Base-by-base conservation (phyloP, 2,329 filamentous ascomycete genomes). In the Rachicladosporium sp. region DNA sequence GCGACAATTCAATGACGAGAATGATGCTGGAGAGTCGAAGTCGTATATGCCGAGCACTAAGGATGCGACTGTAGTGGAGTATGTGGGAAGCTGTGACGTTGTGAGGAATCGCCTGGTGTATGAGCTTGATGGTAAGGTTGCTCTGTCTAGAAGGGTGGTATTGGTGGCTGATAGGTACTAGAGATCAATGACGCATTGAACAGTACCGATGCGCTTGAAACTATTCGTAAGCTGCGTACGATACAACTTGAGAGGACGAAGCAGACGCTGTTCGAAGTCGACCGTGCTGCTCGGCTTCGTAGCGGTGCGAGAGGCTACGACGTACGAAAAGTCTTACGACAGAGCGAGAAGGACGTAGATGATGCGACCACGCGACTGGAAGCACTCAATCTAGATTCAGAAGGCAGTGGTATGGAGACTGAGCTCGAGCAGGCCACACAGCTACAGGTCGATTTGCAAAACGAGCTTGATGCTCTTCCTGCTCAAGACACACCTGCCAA, bases 301-400 rank as follows among this genome's bases (percentile, higher is more conserved):
- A 89, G 83, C 51, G 85, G 86, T 29, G 73, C 82, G 1, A 66
- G 85, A 32, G 86, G 86, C 0, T 64, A 82, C 54, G 73, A 80
- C 44, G 84, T 84, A 0, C 69, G 84, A n/a, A 89, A 91, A 51
- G 74, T 78, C 1, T 60, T 91, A 11, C 74, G 77, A 37, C 71
- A 72, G 4, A 73, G 78, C 21, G 85, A 93, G 53, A 78, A 77
- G 46, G 71, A 71, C n/a, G 67, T 84, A 2, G 69, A 73, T 49
- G 54, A 68, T 8, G 44, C 47, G 4, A 36, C 38, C 29, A 32
- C 37, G n/a, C 44, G 35, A 33, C 40, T 15, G 65, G 70, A 32
- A 65, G 71, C 2, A 29, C 29, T 41, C 69, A 44, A 46, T 8
- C 15, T 86, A 4, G 63, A 75, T 0, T 54, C 72, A 1, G 68